Base-by-base conservation (phyloP, 306 rosid species). In the Ceratonia siliqua region DNA sequence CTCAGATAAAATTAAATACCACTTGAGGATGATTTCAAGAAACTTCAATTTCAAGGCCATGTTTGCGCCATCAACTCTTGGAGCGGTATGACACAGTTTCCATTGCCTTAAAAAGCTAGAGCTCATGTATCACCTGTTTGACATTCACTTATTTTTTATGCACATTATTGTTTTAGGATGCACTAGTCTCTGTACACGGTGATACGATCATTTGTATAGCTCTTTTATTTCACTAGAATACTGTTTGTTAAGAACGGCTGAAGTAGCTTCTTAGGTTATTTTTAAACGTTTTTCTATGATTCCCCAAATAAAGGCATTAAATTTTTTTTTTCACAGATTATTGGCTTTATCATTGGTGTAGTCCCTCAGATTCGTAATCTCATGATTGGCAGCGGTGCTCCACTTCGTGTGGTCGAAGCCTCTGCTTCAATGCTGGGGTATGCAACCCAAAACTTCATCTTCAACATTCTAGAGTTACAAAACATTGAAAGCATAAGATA, bases 51-150 rank as follows among this genome's bases (percentile, higher is more conserved):
- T 85, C 54, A 85, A 86, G 85, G 52, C 94, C 68, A 5, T 91
- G 28, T 87, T 89, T 72, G 87, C 97, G 1, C 98, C 98, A 74
- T 87, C 98, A 77, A 91, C 88, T 33, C 74, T 61, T 52, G 98
- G 90, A 80, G 96, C 96, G 68, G 98, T 91, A 89, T 70, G 81
- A 74, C 41, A 25, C 61, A 49, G 0, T 54, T 15, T 56, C 72
- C 43, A 39, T 53, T 69, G 49, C 38, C 24, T 46, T 63, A 6
- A 9, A 74, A 32, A 80, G 30, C 10, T 61, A 18, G 42, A 28
- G 48, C 25, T 67, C 66, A 10, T 75, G 21, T 71, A 54, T 76
- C 63, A 32, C 73, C 18, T 42, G 18, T 73, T 55, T 66, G 39
- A 30, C 17, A 5, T 20, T 24, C n/a, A n/a, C n/a, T n/a, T n/a